Evolutionary conservation across 495 filamentous ascomycete genomes (phyloP), one percentile per base, ranked within the genome.

Genomic region (Podospora tetraspora): DNA sequence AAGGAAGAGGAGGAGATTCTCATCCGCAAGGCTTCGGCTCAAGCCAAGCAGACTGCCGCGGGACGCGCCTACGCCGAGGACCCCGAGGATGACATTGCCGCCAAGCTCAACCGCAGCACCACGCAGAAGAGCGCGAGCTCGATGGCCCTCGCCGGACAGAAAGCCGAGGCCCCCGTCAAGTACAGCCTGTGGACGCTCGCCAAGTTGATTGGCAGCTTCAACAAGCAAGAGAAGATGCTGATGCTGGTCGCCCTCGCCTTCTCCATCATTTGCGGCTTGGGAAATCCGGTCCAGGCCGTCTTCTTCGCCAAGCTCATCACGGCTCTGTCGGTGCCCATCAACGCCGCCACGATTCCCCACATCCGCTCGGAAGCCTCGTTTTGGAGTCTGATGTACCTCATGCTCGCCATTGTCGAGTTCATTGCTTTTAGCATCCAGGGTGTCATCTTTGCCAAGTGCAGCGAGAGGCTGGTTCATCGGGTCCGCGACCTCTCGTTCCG

Each of bases 331-430:
- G 73, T 80, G 7, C 77, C 78, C 19, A 67, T 82, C 61, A 80
- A 70, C 19, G 71, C 73, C 0, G 74, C 62, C 10, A 82, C 76
- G 52, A 79, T 71, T 9, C 70, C 68, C 22, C 66, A 75, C 16
- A 74, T 96, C 52, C 84, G 89, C 61, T 82, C 84, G 3, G 87
- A 91, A 57, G 87, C 87, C 57, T 87, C 95, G 70, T 98, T 97
- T 78, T 99, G 95, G 94, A 88, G 86, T 43, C 76, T 89, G 67
- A 97, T 99, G 93, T 99, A 95, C 76, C 85, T 98, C 24, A 93
- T 97, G 86, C 86, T 97, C n/a, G 95, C 91, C 19, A 76, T 96
- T 59, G 84, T 88, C 30, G 87, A 91, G 73, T 88, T 97, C 68
- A 74, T 94, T 62, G 85, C 88, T 2, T 91, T 91, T 71, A 80